phyloP scores from a whole-genome alignment of 331 rosid genomes.

The Malus hybrid region DNA sequence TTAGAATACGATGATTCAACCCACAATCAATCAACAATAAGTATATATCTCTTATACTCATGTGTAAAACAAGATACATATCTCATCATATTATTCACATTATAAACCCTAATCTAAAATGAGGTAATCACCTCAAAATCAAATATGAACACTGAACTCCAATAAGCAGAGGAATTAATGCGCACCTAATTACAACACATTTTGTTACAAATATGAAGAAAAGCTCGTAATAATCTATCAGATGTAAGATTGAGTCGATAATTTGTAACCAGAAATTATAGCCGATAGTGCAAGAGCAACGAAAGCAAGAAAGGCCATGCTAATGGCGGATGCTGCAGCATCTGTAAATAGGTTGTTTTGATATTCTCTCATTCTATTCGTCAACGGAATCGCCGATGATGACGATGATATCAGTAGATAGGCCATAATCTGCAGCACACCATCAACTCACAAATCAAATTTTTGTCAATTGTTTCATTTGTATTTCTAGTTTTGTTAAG shows the following conservation, averaged over 20 bases:
- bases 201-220: not conserved
- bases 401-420: slow-evolving; percentile 66
- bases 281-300: slow-evolving; percentile 46
- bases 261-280: slow-evolving; percentile 50
- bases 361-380: slow-evolving; percentile 53
- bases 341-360: slow-evolving; percentile 68
- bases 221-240: slow-evolving; percentile 11
- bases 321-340: slow-evolving; percentile 54
- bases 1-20: no score
- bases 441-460: not conserved
- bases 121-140: not conserved
- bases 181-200: not conserved
- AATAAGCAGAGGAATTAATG: not conserved
- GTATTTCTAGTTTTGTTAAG: no score
- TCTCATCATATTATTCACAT: not conserved
- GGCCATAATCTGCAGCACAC: slow-evolving; percentile 51
- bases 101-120: not conserved
- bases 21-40: no score
- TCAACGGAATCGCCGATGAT: slow-evolving; percentile 63
- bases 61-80: not conserved
- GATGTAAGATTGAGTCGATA: slow-evolving; percentile 51
- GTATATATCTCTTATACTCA: not conserved
- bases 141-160: not conserved
- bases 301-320: slow-evolving; percentile 70
- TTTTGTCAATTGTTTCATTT: not conserved